A percentile compares a stretch with the other conserved stretches of the same genome.
phyloP scores from a whole-genome alignment of 345 rosid genomes.

The Bruguiera gymnorhiza region DNA sequence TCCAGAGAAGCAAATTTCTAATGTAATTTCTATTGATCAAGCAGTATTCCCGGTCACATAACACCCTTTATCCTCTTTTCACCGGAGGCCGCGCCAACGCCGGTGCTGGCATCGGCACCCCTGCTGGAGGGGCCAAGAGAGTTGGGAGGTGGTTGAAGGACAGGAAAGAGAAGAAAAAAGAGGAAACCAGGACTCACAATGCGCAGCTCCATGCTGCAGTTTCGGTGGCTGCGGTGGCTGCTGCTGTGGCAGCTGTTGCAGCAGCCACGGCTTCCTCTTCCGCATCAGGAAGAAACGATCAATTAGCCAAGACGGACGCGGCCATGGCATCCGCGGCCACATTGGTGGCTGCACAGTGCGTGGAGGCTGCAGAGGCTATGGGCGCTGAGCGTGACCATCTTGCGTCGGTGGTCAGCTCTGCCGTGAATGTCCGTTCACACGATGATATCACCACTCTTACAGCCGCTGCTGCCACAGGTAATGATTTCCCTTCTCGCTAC shows the following conservation, averaged over 20 bases:
- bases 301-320: constrained; percentile 64
- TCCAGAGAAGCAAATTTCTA: not conserved
- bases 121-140: constrained; percentile 63
- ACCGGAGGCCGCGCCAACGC: constrained; percentile 47
- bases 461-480: constrained; percentile 98
- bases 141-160: constrained; percentile 97
- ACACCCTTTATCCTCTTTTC: constrained; percentile 73
- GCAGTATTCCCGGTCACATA: constrained; percentile 82
- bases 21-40: constrained; percentile 5
- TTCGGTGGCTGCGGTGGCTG: constrained; percentile 89
- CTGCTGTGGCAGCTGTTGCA: constrained; percentile 80
- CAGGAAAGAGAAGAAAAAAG: constrained; percentile 89
- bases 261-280: constrained; percentile 79
- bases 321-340: constrained; percentile 95
- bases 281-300: constrained; percentile 57
- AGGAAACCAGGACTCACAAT: constrained; percentile 76
- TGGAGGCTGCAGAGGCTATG: constrained; percentile 85
- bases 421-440: constrained; percentile 81
- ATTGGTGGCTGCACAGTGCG: constrained; percentile 95
- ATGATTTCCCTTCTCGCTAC: not conserved
- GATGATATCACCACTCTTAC: constrained; percentile 84
- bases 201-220: constrained; percentile 89
- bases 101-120: constrained; percentile 50
- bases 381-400: constrained; percentile 86
- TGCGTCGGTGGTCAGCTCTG: constrained; percentile 77